phyloP scores from a whole-genome alignment of 495 filamentous ascomycete genomes.

The Penicillium roqueforti region DNA sequence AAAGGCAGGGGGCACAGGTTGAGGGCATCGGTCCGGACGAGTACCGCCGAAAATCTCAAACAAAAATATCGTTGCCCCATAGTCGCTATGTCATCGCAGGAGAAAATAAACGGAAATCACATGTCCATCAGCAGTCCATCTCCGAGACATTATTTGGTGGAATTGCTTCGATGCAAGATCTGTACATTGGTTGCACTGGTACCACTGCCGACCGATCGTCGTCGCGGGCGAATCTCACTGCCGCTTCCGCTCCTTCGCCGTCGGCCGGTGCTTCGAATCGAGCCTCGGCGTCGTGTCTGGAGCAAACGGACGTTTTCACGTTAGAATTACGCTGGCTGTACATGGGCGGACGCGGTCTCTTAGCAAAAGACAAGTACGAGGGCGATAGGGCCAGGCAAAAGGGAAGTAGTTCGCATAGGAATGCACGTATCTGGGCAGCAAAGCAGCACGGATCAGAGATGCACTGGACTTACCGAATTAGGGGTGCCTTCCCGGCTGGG shows the following conservation, averaged over 20 bases:
- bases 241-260: constrained; percentile 47
- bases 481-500: constrained; percentile 41
- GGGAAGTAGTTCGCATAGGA: constrained; percentile 11
- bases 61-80: constrained; percentile 35
- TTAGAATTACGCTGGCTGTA: constrained; percentile 52
- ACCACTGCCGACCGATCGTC: constrained; percentile 41
- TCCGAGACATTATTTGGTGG: constrained; percentile 33
- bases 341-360: constrained; percentile 32
- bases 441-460: constrained; percentile 24
- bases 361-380: constrained; percentile 41
- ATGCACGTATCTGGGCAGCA: constrained; percentile 19
- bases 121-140: constrained; percentile 29
- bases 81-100: constrained; percentile 43
- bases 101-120: constrained; percentile 30
- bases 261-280: constrained; percentile 34
- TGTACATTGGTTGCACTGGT: constrained; percentile 35
- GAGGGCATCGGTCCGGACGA: constrained; percentile 22
- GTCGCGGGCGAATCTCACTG: constrained; percentile 44
- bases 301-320: constrained; percentile 46
- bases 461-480: constrained; percentile 40
- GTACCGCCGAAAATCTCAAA: constrained; percentile 24
- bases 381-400: constrained; percentile 12
- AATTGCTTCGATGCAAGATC: constrained; percentile 47
- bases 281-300: constrained; percentile 49
- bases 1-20: constrained; percentile 18